phyloP scores from a whole-genome alignment of 2,329 filamentous ascomycete species.

The Teratosphaeria gauchensis region DNA sequence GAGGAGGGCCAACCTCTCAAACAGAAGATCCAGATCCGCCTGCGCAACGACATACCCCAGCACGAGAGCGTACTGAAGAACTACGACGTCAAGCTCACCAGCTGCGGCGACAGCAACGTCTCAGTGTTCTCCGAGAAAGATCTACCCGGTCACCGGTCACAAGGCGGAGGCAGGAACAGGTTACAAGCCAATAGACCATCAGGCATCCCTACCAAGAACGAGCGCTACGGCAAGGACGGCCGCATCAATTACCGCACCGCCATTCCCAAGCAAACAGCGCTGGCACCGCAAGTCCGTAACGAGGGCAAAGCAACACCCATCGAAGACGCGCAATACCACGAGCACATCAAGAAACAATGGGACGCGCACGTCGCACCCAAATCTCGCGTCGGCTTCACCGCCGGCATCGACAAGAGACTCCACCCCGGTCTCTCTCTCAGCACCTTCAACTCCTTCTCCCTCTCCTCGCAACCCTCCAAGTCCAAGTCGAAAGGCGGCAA shows the following conservation, averaged over 20 bases:
- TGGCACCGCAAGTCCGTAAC: constrained; percentile 63
- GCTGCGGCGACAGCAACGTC: constrained; percentile 65
- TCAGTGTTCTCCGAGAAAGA: constrained; percentile 93
- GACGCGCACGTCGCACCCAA: constrained; percentile 31
- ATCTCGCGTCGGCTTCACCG: constrained; percentile 40
- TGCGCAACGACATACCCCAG: constrained; percentile 53
- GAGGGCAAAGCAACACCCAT: constrained; percentile 65
- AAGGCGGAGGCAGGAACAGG: constrained; percentile 9
- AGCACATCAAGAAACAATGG: constrained; percentile 30
- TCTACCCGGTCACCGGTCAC: constrained; percentile 50
- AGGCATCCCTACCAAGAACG: constrained; percentile 15
- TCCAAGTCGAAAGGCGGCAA: constrained; percentile 35
- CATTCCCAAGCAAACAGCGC: constrained; percentile 61
- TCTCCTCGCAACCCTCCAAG: constrained; percentile 19
- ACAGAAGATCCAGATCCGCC: constrained; percentile 54
- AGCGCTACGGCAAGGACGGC: constrained; percentile 13
- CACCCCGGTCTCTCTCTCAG: constrained; percentile 25
- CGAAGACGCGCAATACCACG: constrained; percentile 59
- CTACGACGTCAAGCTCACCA: constrained; percentile 68
- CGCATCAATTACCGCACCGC: constrained; percentile 19
- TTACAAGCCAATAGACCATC: constrained; percentile 4
- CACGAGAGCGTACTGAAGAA: constrained; percentile 76
- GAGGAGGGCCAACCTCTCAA: constrained; percentile 14
- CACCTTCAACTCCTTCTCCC: constrained; percentile 26
- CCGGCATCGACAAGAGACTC: constrained; percentile 25